A percentile compares a stretch with the other conserved stretches of the same genome.
phyloP scores from a whole-genome alignment of 257 asterid genomes.

The Prunella vulgaris region DNA sequence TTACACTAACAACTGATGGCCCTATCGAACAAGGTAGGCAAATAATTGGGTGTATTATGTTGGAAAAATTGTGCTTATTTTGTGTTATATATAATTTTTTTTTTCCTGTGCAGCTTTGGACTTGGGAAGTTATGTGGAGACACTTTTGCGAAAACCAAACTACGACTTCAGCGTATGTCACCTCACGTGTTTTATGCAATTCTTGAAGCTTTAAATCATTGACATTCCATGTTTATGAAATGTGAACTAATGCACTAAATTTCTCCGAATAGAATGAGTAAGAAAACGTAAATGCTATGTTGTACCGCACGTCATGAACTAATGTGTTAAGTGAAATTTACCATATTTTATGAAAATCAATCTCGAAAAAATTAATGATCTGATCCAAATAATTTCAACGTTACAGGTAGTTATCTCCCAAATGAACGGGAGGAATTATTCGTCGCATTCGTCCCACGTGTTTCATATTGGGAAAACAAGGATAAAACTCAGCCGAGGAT shows the following conservation, averaged over 20 bases:
- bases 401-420: slow-evolving; percentile 87
- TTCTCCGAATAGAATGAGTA: not conserved
- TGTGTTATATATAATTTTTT: not conserved
- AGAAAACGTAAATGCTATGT: not conserved
- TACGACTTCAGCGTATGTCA: slow-evolving; percentile 74
- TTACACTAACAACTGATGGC: slow-evolving; percentile 48
- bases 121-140: slow-evolving; percentile 64
- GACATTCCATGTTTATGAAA: not conserved
- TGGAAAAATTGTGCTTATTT: not conserved
- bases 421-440: slow-evolving; percentile 89
- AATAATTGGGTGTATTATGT: not conserved
- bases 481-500: slow-evolving; percentile 88
- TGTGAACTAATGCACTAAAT: not conserved
- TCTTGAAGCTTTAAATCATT: not conserved
- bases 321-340: not conserved
- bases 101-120: slow-evolving; percentile 34
- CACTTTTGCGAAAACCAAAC: slow-evolving; percentile 67
- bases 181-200: not conserved
- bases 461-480: slow-evolving; percentile 86
- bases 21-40: slow-evolving; percentile 70
- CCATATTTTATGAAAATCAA: not conserved
- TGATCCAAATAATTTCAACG: not conserved
- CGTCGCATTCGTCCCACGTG: slow-evolving; percentile 72
- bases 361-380: not conserved
- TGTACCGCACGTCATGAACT: not conserved